Conservation (phyloP, 805 yeast species). For the Kuraishia cidri region DNA sequence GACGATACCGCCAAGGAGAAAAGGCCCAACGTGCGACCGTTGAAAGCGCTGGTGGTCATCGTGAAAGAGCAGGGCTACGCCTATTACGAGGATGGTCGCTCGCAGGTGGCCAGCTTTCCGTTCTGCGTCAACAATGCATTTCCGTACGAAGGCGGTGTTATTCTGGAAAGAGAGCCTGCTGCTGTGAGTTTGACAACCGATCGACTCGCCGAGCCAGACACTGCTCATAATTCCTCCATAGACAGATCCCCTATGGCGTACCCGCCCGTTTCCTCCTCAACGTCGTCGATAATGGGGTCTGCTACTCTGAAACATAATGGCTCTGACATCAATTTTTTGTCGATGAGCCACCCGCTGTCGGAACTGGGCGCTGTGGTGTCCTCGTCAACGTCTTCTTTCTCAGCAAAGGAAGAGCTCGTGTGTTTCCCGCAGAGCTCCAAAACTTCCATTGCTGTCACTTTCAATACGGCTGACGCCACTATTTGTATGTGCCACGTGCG, state of each 20-base stretch:
- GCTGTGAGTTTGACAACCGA: neutral
- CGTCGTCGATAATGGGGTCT: neutral
- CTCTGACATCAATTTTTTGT: slow-evolving; percentile 34
- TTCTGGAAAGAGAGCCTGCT: slow-evolving; percentile 36
- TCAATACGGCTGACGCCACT: slow-evolving; percentile 31
- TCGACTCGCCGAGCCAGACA: too few species aligned
- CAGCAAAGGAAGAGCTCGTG: slow-evolving; percentile 46
- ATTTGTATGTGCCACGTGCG: slow-evolving; percentile 51
- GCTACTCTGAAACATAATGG: neutral
- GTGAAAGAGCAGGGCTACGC: slow-evolving; percentile 52
- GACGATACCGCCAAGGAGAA: slow-evolving; percentile 8
- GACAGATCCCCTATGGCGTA: too few species aligned
- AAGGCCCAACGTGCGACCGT: too few species aligned
- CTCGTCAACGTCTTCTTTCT: slow-evolving; percentile 57
- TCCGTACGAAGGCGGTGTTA: slow-evolving; percentile 58
- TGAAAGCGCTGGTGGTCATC: slow-evolving; percentile 52
- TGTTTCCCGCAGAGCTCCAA: slow-evolving; percentile 37
- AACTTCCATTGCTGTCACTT: slow-evolving; percentile 47
- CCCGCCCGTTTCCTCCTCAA: too few species aligned
- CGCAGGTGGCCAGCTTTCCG: slow-evolving; percentile 59
- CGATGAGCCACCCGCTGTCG: slow-evolving; percentile 65
- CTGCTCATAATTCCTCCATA: too few species aligned
- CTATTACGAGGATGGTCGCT: slow-evolving; percentile 51
- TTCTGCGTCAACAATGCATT: slow-evolving; percentile 53
- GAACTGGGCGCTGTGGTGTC: slow-evolving; percentile 69